These are phyloP conservation scores for Pestalotiopsis sp. DNA, from an alignment of 2,329 filamentous ascomycete species.

Conservation along the genomic window DNA sequence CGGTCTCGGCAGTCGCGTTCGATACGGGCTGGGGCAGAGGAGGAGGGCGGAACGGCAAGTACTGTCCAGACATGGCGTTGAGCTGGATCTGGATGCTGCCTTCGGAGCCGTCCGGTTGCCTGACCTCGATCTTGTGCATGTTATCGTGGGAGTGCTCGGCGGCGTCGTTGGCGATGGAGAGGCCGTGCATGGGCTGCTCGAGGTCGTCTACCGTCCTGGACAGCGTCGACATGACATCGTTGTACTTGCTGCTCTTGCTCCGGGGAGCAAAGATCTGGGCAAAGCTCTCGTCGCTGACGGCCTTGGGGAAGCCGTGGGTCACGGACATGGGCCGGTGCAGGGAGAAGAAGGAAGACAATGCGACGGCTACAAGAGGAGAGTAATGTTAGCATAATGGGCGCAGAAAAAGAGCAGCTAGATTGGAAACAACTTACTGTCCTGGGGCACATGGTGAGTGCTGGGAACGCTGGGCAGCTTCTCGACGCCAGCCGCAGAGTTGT, in stretches of 20 bases:
- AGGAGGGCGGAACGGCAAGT: slow-evolving; percentile 84
- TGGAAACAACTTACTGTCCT: slow-evolving; percentile 55
- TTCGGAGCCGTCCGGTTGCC: slow-evolving; percentile 58
- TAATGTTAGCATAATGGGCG: slow-evolving; percentile 21
- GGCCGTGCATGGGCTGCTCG: slow-evolving; percentile 58
- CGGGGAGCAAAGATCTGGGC: slow-evolving; percentile 77
- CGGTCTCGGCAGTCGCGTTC: slow-evolving; percentile 40
- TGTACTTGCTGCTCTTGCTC: slow-evolving; percentile 51
- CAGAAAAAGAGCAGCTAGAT: neutral
- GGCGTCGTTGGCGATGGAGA: slow-evolving; percentile 43
- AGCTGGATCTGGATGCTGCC: slow-evolving; percentile 67
- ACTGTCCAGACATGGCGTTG: slow-evolving; percentile 69
- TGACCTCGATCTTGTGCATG: slow-evolving; percentile 53
- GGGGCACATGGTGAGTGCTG: slow-evolving; percentile 71
- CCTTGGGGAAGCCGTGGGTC: slow-evolving; percentile 76
- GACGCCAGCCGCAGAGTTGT: slow-evolving; percentile 48
- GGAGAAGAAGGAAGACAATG: slow-evolving; percentile 91
- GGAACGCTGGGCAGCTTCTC: slow-evolving; percentile 73
- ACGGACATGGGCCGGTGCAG: slow-evolving; percentile 93
- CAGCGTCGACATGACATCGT: slow-evolving; percentile 70
- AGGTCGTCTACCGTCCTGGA: slow-evolving; percentile 61
- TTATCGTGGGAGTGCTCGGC: slow-evolving; percentile 45
- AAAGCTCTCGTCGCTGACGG: slow-evolving; percentile 74
- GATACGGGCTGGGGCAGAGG: slow-evolving; percentile 70
- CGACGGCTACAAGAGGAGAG: slow-evolving; percentile 64